Base-by-base conservation (phyloP, 371 early-diverging fungal species). In the Haplosporangium sp. region DNA sequence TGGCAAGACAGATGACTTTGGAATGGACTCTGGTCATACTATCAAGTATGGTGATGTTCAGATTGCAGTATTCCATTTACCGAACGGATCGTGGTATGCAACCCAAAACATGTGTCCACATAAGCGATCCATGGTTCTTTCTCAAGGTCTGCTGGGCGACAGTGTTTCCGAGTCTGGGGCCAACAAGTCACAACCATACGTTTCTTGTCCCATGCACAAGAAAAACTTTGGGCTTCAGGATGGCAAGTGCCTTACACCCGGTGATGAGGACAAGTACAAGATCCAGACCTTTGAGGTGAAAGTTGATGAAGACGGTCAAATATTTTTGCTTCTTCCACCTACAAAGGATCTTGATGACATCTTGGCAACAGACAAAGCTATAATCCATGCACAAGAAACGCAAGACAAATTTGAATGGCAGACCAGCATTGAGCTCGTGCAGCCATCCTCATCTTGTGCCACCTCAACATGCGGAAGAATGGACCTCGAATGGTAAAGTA, bases 41-140 rank as follows among this genome's bases (percentile, higher is more conserved):
- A 74, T 91, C 40, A 85, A 84, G 43, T 64, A 83, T 59, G 90
- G 91, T 40, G 83, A 90, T 62, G 83, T 83, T 6, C 91, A 90
- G 71, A 83, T 91, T 38, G 91, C 91, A 0, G 82, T 91, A 0
- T 90, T 87, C 80, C 82, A 73, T 59, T 54, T 73, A 53, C 41
- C 75, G 45, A 79, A 79, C 20, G 83, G 76, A 20, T 71, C 83
- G 20, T 90, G 88, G 86, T 90, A 90, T 67, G 91, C 90, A 36
- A 88, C 90, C 21, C 91, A 91, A 69, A 91, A 91, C 76, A 91
- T 91, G 91, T 91, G 92, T 59, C 89, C 91, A 12, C 88, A 90
- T 72, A 91, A 90, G 70, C 86, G 88, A 53, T 88, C 90, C 37
- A 76, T 91, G 48, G 90, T 91, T n/a, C 80, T 91, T 38, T 84